A percentile compares a stretch with the other conserved stretches of the same genome.
Conservation (phyloP, 176 grass and related monocot species). For the Aegilops sharonensis region DNA sequence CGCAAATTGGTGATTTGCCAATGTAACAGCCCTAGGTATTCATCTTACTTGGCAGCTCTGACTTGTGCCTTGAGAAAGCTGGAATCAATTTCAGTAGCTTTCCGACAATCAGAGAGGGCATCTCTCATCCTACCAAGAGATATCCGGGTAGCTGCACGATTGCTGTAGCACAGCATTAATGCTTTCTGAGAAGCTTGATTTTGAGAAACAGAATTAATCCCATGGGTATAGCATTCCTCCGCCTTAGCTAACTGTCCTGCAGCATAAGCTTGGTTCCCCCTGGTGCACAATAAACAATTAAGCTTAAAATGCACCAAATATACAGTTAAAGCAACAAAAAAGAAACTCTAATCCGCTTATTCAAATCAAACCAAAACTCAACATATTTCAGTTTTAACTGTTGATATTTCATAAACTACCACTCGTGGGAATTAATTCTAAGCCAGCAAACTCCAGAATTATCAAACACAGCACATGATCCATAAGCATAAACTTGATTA, state of each 20-base stretch:
- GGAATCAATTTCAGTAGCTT: conserved; percentile 68
- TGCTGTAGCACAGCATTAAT: conserved; percentile 90
- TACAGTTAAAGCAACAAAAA: conserved; percentile 16
- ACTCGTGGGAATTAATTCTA: conserved; percentile 20
- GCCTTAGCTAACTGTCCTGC: conserved; percentile 68
- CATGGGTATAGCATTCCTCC: conserved; percentile 77
- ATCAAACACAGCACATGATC: neutral
- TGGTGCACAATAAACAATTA: conserved; percentile 40
- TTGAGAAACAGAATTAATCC: conserved; percentile 67
- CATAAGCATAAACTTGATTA: conserved; percentile 21
- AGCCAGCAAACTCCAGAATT: neutral
- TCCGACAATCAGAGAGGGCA: conserved; percentile 71
- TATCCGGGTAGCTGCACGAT: conserved; percentile 88
- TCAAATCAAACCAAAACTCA: neutral
- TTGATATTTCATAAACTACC: conserved; percentile 1
- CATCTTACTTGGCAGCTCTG: conserved; percentile 80
- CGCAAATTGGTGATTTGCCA: neutral
- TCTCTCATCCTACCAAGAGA: conserved; percentile 89
- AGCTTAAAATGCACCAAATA: conserved; percentile 13
- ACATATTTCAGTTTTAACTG: conserved; percentile 16
- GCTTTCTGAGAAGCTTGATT: conserved; percentile 46
- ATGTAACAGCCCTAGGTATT: conserved; percentile 5
- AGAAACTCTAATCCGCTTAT: neutral
- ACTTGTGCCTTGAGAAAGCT: conserved; percentile 77
- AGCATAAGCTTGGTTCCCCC: conserved; percentile 81